These are phyloP conservation scores for Trichosporon inkin DNA, from an alignment of 1,284 basidiomycete species.

Conservation along the genomic window DNA sequence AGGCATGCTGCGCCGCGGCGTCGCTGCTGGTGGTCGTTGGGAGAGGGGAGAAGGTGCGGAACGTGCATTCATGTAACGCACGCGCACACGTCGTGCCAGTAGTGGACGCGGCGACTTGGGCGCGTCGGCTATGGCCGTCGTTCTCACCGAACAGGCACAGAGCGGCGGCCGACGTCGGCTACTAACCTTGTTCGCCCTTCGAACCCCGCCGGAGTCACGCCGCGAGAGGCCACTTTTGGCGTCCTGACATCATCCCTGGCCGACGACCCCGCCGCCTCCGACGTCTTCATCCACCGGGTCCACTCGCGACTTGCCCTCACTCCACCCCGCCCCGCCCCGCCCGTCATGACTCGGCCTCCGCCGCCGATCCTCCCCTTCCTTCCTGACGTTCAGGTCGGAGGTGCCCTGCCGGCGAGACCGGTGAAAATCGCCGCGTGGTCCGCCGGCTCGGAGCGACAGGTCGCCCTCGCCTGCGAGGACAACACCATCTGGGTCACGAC, in stretches of 20 bases:
- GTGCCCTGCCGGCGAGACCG: slow-evolving; percentile 28
- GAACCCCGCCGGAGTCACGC: neutral
- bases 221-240: neutral
- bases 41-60: no score
- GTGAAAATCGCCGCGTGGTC: slow-evolving; percentile 39
- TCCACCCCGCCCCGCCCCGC: neutral
- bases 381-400: slow-evolving; percentile 20
- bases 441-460: slow-evolving; percentile 24
- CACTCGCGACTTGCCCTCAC: neutral
- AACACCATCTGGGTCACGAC: slow-evolving; percentile 41
- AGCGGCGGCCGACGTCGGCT: no score
- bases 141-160: no score
- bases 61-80: no score
- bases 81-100: no score
- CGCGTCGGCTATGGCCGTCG: no score
- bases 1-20: neutral
- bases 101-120: no score
- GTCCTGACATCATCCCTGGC: slow-evolving; percentile 4
- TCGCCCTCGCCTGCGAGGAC: slow-evolving; percentile 34
- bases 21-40: no score
- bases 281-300: neutral
- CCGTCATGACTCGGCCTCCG: slow-evolving; percentile 6
- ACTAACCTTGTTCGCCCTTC: neutral
- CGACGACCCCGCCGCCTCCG: neutral
- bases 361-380: slow-evolving; percentile 35